Evolutionary conservation across 208 protist species (phyloP), one percentile per base, ranked within the genome.

Genomic region (Crithidia thermophila): DNA sequence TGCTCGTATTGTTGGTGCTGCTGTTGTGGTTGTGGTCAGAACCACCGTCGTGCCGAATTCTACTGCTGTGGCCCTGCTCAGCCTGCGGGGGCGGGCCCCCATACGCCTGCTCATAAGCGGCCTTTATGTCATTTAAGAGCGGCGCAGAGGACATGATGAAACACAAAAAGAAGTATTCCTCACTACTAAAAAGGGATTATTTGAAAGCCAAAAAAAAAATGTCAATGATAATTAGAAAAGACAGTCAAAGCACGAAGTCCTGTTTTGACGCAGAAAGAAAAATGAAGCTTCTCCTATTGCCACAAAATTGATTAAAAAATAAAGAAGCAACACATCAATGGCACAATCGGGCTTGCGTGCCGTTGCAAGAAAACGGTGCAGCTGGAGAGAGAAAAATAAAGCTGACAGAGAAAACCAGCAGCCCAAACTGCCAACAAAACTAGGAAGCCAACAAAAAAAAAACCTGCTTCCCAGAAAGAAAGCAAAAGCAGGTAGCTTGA

Each of bases 91-190:
- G 4, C 21, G 5, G 16, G 4, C 31, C 21, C 0, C n/a, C 20
- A 21, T 25, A 64, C 13, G 43, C 58, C 11, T n/a, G 37, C 18
- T 43, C 16, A 31, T 64, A 64, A 0, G 58, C n/a, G 14, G 18
- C 10, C 33, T 51, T 67, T n/a, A 59, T 67, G 33, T 56, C 62
- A 25, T 37, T 67, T 21, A 59, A 11, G 39, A 67, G 21, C 5
- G 49, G 49, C 18, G 39, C 37, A 0, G 51, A 67, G 25, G 51
- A 39, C 60, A 57, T 67, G 33, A 21, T 21, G 21, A 25, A 13
- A 45, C n/a, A n/a, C n/a, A n/a, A n/a, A n/a, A n/a, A n/a, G n/a
- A n/a, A n/a, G n/a, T n/a, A n/a, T n/a, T n/a, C n/a, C n/a, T n/a
- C n/a, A n/a, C n/a, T n/a, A n/a, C n/a, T n/a, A n/a, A n/a, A n/a